These are phyloP conservation scores for Hemisphaericaspora xylanilytica DNA, from an alignment of 1,139 yeast species.

Conservation along the genomic window DNA sequence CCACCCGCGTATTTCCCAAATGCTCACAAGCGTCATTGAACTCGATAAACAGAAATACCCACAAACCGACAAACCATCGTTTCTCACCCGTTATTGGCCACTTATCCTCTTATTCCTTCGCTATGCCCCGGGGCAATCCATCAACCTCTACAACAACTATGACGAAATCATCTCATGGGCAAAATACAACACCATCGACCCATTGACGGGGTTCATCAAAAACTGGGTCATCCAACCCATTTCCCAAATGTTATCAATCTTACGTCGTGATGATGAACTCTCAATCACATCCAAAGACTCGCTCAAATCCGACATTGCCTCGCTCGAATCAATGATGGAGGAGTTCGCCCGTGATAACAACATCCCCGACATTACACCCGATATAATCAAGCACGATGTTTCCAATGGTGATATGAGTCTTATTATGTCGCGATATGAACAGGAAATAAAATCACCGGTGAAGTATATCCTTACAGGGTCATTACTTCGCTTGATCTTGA, in stretches of 20 bases:
- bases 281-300: slow-evolving; percentile 81
- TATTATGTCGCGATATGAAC: slow-evolving; percentile 77
- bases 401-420: slow-evolving; percentile 73
- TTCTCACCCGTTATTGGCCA: slow-evolving; percentile 69
- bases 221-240: slow-evolving; percentile 86
- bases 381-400: slow-evolving; percentile 38
- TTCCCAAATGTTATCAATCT: slow-evolving; percentile 69
- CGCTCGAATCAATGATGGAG: slow-evolving; percentile 83
- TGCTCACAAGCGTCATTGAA: slow-evolving; percentile 11
- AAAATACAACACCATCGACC: slow-evolving; percentile 57
- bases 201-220: slow-evolving; percentile 61
- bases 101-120: slow-evolving; percentile 32
- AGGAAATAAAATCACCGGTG: slow-evolving; percentile 69
- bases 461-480: slow-evolving; percentile 64
- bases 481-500: slow-evolving; percentile 70
- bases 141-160: slow-evolving; percentile 48
- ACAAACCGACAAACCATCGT: slow-evolving; percentile 44
- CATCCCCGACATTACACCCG: slow-evolving; percentile 13
- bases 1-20: no score
- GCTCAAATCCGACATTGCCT: slow-evolving; percentile 69
- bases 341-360: slow-evolving; percentile 60
- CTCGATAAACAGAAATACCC: slow-evolving; percentile 10
- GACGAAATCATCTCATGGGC: slow-evolving; percentile 55
- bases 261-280: slow-evolving; percentile 77
- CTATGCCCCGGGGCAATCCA: slow-evolving; percentile 52